These are phyloP conservation scores for Viola odorata DNA, from an alignment of 345 rosid species.

Conservation along the genomic window DNA sequence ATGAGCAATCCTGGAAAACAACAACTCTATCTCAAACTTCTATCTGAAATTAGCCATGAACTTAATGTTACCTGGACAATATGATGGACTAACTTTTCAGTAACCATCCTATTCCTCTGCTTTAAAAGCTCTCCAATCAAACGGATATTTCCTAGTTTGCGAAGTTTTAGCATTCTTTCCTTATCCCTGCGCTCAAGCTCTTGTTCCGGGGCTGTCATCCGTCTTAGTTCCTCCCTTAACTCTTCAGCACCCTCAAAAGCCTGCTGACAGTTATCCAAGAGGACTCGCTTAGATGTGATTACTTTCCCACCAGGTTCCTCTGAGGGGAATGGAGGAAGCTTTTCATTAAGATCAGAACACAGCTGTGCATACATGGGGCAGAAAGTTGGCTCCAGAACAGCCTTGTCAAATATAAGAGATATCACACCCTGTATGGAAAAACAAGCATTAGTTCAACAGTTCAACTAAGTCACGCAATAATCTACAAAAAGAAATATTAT, in stretches of 20 bases:
- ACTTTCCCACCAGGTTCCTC: slow-evolving; percentile 85
- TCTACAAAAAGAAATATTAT: background rate
- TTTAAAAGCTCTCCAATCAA: slow-evolving; percentile 93
- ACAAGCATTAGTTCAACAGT: slow-evolving; percentile 3
- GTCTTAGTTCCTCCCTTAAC: slow-evolving; percentile 67
- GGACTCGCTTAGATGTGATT: slow-evolving; percentile 77
- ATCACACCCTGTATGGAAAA: slow-evolving; percentile 67
- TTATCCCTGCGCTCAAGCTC: slow-evolving; percentile 81
- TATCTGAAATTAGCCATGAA: background rate
- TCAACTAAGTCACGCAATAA: background rate
- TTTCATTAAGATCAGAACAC: slow-evolving; percentile 71
- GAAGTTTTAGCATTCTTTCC: slow-evolving; percentile 69
- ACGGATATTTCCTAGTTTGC: slow-evolving; percentile 87
- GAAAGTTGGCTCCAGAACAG: slow-evolving; percentile 88
- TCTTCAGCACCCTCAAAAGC: slow-evolving; percentile 87
- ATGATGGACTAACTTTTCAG: slow-evolving; percentile 90
- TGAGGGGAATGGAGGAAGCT: slow-evolving; percentile 79
- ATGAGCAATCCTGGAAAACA: background rate
- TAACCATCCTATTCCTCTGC: slow-evolving; percentile 92
- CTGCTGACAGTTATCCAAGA: slow-evolving; percentile 84
- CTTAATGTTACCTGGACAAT: slow-evolving; percentile 58
- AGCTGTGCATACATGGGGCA: slow-evolving; percentile 91
- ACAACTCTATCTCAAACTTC: background rate
- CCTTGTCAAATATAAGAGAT: slow-evolving; percentile 82
- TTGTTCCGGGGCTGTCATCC: slow-evolving; percentile 73